Percentiles rank a stretch among this genome's conserved stretches.
Conservation (phyloP, 805 yeast genomes). For the Candida incommunis region DNA sequence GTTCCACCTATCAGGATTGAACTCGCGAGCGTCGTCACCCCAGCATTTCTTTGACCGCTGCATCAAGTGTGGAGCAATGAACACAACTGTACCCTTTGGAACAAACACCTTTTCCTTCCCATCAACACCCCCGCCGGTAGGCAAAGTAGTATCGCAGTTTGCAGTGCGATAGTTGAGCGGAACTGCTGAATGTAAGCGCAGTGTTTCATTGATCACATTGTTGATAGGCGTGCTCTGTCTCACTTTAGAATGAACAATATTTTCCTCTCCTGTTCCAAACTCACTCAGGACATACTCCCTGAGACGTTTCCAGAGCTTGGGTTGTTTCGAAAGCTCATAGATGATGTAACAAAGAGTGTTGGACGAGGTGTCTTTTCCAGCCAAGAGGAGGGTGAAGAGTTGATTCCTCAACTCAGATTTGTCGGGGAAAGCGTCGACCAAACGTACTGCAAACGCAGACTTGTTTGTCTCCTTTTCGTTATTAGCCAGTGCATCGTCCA, state of each 20-base stretch:
- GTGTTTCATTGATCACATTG: constrained; percentile 32
- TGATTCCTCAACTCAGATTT: constrained; percentile 28
- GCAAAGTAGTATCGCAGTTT: constrained; percentile 32
- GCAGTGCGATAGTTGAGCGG: constrained; percentile 36
- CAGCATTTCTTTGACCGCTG: constrained; percentile 28
- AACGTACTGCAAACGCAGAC: constrained; percentile 13
- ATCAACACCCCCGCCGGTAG: constrained; percentile 37
- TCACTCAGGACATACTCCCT: constrained; percentile 25
- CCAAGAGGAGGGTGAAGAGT: constrained; percentile 28
- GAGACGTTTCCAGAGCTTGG: constrained; percentile 13
- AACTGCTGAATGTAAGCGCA: constrained; percentile 38
- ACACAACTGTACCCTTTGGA: constrained; percentile 29
- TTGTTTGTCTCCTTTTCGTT: not conserved
- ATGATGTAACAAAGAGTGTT: constrained; percentile 26
- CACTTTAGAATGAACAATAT: constrained; percentile 31
- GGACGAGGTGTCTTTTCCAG: constrained; percentile 35
- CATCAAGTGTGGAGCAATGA: constrained; percentile 27
- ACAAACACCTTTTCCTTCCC: constrained; percentile 25
- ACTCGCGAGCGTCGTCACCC: constrained; percentile 32
- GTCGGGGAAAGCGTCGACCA: constrained; percentile 10
- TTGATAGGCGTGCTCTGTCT: constrained; percentile 34
- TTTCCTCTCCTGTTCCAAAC: constrained; percentile 21
- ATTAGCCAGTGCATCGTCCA: not conserved
- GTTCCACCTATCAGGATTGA: constrained; percentile 37
- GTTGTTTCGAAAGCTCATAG: constrained; percentile 26